These are phyloP conservation scores for Polyplosphaeria fusca DNA, from an alignment of 495 filamentous ascomycete genomes.

Conservation along the genomic window DNA sequence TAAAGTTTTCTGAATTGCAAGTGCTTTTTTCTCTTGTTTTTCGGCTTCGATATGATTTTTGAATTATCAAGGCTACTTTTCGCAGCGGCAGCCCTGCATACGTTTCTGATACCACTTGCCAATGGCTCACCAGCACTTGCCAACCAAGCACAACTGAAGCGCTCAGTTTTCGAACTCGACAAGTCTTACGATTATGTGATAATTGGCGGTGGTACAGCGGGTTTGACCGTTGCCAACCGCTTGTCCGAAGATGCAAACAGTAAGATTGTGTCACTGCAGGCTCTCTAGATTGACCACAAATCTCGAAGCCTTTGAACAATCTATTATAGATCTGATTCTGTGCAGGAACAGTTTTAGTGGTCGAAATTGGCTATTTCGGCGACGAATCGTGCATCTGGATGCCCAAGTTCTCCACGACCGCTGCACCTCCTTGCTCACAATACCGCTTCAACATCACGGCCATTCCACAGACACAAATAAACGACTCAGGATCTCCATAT, in stretches of 20 bases:
- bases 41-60: no score
- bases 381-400: slow-evolving; percentile 18
- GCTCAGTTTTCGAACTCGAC: slow-evolving; percentile 9
- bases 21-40: no score
- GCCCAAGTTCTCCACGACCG: background rate
- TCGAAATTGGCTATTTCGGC: slow-evolving; percentile 25
- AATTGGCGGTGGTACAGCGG: slow-evolving; percentile 27
- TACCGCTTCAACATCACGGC: slow-evolving; percentile 19
- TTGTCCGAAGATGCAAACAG: slow-evolving; percentile 21
- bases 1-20: no score
- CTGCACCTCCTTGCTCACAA: background rate
- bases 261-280: background rate
- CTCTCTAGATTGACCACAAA: background rate
- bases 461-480: slow-evolving; percentile 17
- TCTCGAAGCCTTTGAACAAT: no score
- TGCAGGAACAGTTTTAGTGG: slow-evolving; percentile 23
- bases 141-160: slow-evolving; percentile 8
- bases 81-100: background rate
- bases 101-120: background rate
- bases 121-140: background rate
- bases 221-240: slow-evolving; percentile 20
- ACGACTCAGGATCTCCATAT: background rate
- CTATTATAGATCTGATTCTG: background rate
- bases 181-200: slow-evolving; percentile 28
- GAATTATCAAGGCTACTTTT: no score